These are phyloP conservation scores for Russula compacta DNA, from an alignment of 768 basidiomycete genomes.

Conservation along the genomic window DNA sequence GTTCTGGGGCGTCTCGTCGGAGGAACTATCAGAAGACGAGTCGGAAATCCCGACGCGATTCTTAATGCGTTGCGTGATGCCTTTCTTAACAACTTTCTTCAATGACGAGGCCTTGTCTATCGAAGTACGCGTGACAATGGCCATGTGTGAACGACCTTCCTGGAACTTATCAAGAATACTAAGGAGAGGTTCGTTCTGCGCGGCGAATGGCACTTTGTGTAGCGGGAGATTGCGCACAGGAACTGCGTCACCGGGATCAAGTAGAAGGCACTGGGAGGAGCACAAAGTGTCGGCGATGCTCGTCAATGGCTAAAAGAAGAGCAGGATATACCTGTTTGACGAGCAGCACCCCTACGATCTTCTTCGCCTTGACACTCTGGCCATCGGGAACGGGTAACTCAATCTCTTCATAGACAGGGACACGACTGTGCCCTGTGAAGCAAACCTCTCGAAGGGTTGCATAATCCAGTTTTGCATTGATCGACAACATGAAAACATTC, in stretches of 20 bases:
- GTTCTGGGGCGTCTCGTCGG: constrained; percentile 30
- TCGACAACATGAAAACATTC: constrained; percentile 80
- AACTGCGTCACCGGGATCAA: constrained; percentile 49
- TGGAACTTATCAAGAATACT: constrained; percentile 84
- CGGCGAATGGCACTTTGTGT: constrained; percentile 80
- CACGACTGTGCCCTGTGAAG: constrained; percentile 21
- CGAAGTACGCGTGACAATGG: constrained; percentile 50
- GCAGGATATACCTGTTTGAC: constrained; percentile 56
- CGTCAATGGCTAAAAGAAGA: background rate
- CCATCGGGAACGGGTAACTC: constrained; percentile 16
- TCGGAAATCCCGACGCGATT: constrained; percentile 56
- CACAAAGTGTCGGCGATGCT: background rate
- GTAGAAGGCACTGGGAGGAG: constrained; percentile 19
- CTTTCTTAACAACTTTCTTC: constrained; percentile 75
- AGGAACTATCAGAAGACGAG: constrained; percentile 35
- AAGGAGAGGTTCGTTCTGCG: constrained; percentile 76
- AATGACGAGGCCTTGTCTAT: constrained; percentile 53
- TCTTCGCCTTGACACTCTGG: constrained; percentile 51
- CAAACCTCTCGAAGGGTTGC: constrained; percentile 40
- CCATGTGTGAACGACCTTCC: constrained; percentile 87
- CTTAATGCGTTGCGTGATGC: constrained; percentile 69
- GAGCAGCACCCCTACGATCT: constrained; percentile 77
- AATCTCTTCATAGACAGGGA: constrained; percentile 22
- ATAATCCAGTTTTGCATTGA: constrained; percentile 76
- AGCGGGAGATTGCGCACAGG: constrained; percentile 78